Conservation (phyloP, 495 filamentous ascomycete species). For the Hypoxylon intermedium region DNA sequence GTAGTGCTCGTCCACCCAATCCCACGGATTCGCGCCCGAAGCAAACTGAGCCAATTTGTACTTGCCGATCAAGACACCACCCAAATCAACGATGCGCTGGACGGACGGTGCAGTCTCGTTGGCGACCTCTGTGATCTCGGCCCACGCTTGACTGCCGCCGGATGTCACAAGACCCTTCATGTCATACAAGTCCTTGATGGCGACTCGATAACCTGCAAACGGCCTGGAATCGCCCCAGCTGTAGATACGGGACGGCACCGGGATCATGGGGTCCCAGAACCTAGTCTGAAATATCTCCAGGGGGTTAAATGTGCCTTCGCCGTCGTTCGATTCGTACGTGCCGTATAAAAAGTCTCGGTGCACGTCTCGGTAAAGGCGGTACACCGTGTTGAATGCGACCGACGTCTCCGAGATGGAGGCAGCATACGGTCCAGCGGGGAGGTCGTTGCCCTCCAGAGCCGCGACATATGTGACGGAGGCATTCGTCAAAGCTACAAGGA, state of each 20-base stretch:
- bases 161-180: conserved; percentile 59
- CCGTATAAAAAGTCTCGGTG: conserved; percentile 53
- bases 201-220: conserved; percentile 47
- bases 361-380: conserved; percentile 57
- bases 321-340: conserved; percentile 49
- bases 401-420: conserved; percentile 30
- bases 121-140: conserved; percentile 49
- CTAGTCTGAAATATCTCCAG: conserved; percentile 41
- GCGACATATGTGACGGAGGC: conserved; percentile 7
- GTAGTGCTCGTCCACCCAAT: conserved; percentile 59
- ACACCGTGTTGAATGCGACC: conserved; percentile 51
- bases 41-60: conserved; percentile 62
- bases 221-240: conserved; percentile 35
- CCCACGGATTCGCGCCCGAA: conserved; percentile 55
- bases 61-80: conserved; percentile 61
- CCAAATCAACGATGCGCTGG: conserved; percentile 57
- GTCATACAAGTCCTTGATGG: conserved; percentile 64
- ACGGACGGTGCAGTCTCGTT: conserved; percentile 54
- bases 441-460: conserved; percentile 9
- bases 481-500: background rate
- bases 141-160: conserved; percentile 60
- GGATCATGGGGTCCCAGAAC: conserved; percentile 46
- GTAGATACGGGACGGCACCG: conserved; percentile 58
- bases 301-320: conserved; percentile 24
- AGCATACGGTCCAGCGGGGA: conserved; percentile 52